Conservation (phyloP, 192 early-diverging fungal genomes). For the Radiomyces spectabilis region DNA sequence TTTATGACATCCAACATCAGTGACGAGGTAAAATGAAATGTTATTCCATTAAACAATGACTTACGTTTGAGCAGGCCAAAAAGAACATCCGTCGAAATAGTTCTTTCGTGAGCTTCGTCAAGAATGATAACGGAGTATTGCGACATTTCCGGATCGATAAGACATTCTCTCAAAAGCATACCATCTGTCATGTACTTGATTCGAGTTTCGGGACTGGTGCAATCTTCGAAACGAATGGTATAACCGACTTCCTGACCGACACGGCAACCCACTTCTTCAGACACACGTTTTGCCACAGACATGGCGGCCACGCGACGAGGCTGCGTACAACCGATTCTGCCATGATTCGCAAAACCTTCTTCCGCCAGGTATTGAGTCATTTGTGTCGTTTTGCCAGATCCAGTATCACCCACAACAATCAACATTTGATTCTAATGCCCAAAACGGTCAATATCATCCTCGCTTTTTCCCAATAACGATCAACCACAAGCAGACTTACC, state of each 20-base stretch:
- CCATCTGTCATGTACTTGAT: constrained; percentile 99
- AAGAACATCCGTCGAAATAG: constrained; percentile 91
- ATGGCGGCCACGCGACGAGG: constrained; percentile 98
- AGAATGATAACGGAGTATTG: constrained; percentile 92
- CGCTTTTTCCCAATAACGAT: too few species aligned
- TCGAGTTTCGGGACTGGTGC: constrained; percentile 78
- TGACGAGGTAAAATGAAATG: too few species aligned
- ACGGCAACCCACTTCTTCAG: constrained; percentile 91
- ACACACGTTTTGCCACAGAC: constrained; percentile 97
- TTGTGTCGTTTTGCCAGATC: constrained; percentile 98
- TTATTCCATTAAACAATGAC: too few species aligned
- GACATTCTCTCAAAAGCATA: constrained; percentile 88
- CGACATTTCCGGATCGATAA: constrained; percentile 73
- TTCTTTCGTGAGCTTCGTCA: constrained; percentile 99
- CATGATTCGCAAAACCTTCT: constrained; percentile 78
- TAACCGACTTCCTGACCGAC: constrained; percentile 96
- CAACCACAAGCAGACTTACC: too few species aligned
- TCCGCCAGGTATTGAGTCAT: constrained; percentile 98
- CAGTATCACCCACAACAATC: constrained; percentile 93
- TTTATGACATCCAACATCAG: too few species aligned
- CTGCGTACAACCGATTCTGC: constrained; percentile 97
- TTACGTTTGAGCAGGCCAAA: constrained; percentile 85
- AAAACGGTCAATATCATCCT: neutral
- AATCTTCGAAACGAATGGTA: constrained; percentile 98
- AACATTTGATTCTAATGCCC: constrained; percentile 51